Evolutionary conservation across 179 eudicot genomes (phyloP).

Genomic region (Beta macrorhiza): DNA sequence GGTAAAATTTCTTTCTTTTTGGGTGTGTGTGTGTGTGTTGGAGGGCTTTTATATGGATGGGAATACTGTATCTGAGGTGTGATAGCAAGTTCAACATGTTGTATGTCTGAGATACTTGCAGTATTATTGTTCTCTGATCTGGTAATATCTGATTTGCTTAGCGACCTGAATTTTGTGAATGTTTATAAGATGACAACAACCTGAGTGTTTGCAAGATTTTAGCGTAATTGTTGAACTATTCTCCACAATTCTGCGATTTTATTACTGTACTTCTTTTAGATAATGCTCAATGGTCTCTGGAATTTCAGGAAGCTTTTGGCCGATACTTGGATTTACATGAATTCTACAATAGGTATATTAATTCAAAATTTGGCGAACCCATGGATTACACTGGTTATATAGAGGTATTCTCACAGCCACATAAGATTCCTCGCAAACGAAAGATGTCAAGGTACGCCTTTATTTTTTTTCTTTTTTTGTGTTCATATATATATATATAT

Average conservation of each 20-base stretch:
- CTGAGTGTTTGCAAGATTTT: not conserved
- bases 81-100: not conserved
- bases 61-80: not conserved
- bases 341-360: constrained; percentile 75
- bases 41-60: not conserved
- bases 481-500: too few species aligned
- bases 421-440: constrained; percentile 59
- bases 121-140: not conserved
- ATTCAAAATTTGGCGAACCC: constrained; percentile 80
- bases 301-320: constrained; percentile 83
- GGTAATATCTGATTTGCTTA: not conserved
- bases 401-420: constrained; percentile 61
- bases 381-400: constrained; percentile 78
- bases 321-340: constrained; percentile 91
- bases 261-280: not conserved
- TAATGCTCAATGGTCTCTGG: constrained; percentile 4
- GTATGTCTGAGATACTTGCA: not conserved
- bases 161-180: not conserved
- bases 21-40: not conserved
- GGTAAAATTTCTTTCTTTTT: not conserved
- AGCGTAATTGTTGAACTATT: not conserved
- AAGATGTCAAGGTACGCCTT: constrained; percentile 62
- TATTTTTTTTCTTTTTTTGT: not conserved
- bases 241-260: not conserved
- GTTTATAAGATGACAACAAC: not conserved